Evolutionary conservation across 108 stramenopile species (phyloP), one percentile per base, ranked within the genome.

Genomic region (Epithemia pelagica): DNA sequence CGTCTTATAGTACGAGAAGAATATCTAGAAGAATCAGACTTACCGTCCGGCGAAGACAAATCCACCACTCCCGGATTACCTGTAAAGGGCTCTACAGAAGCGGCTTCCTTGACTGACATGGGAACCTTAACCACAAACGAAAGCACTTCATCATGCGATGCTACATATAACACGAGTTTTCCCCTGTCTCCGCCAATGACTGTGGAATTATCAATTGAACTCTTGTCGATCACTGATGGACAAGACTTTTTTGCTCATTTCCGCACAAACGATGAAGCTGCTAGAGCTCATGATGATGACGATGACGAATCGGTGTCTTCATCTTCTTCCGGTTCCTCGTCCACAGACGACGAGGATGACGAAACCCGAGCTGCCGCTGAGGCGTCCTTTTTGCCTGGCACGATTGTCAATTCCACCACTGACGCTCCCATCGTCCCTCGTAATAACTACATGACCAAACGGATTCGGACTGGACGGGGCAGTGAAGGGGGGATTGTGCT

Each of bases 401-500:
- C 24, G 31, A 54, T 30, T 22, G 58, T 32, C 55, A 30, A 54
- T 54, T 29, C 52, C 26, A 10, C 31, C 2, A 37, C 61, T 32
- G 68, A 71, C 18, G 64, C 79, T 23, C 37, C 37, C 5, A 46
- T 46, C 15, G 37, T 46, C 37, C 5, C 37, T 10, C 37, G 37
- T 15, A 84, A 87, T 58, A 64, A 86, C 8, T 91, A 76, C 46
- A 57, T 78, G 30, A 54, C 72, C 30, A 83, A 81, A 56, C 74
- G 86, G 58, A 84, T 91, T 54, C 80, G 86, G 46, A 91, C 89
- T 3, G 89, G 89, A 30, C 76, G 81, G 65, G 89, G 89, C 25
- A 79, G 82, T 28, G 82, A 82, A 30, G 89, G 82, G 25, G 89
- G 89, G 2, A 64, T 91, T 25, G 83, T 73, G 71, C 24, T 90